Conservation (phyloP, 345 rosid genomes). For the Adansonia digitata region DNA sequence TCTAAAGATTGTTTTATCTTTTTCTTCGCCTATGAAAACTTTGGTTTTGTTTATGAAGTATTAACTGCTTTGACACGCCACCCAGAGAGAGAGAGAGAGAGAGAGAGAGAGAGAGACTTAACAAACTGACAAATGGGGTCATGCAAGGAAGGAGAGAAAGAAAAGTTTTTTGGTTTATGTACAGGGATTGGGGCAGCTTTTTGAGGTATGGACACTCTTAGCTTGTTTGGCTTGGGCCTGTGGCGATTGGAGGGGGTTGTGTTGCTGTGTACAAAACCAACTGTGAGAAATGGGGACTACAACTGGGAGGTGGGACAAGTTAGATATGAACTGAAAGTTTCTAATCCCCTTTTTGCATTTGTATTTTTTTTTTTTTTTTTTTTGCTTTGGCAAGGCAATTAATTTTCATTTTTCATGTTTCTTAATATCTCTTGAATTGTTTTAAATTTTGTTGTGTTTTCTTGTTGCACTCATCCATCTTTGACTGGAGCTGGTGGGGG, state of each 20-base stretch:
- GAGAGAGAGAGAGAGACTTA: constrained; percentile 41
- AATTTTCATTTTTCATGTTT: background rate
- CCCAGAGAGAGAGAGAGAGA: constrained; percentile 34
- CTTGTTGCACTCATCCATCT: background rate
- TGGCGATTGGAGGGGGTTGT: constrained; percentile 14
- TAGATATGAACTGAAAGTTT: constrained; percentile 69
- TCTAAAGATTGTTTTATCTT: constrained; percentile 25
- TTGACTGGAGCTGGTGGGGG: constrained; percentile 16
- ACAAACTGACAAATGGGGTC: constrained; percentile 53
- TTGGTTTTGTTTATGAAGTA: constrained; percentile 17
- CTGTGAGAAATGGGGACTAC: constrained; percentile 10
- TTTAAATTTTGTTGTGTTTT: background rate
- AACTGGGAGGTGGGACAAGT: constrained; percentile 39
- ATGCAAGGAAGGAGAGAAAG: constrained; percentile 33
- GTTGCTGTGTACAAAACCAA: background rate
- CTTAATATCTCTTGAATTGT: background rate
- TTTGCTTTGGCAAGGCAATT: constrained; percentile 29
- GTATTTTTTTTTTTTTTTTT: constrained; percentile 23
- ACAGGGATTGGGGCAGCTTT: constrained; percentile 65
- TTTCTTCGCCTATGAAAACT: constrained; percentile 4
- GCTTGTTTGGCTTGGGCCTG: constrained; percentile 68
- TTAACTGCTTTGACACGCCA: constrained; percentile 37
- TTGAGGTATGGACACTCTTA: constrained; percentile 63
- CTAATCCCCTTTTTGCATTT: constrained; percentile 41
- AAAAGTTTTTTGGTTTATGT: constrained; percentile 42